Evolutionary conservation across 768 basidiomycete species (phyloP).

Genomic region (Serendipita indica): DNA sequence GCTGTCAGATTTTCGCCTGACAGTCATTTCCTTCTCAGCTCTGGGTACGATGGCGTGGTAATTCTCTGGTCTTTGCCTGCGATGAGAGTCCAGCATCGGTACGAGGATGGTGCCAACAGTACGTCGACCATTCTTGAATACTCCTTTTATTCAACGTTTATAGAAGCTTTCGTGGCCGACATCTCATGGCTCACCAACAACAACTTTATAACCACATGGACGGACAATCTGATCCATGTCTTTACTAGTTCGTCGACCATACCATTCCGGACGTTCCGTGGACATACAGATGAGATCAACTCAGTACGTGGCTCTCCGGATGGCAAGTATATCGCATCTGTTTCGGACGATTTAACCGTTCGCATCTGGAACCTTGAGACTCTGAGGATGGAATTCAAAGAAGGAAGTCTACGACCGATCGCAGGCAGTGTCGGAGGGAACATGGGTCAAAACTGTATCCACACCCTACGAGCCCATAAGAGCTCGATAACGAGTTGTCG

Average conservation of each 20-base stretch:
- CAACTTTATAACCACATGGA: neutral
- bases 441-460: conserved; percentile 16
- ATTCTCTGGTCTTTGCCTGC: conserved; percentile 71
- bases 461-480: conserved; percentile 35
- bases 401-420: neutral
- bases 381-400: conserved; percentile 12
- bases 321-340: conserved; percentile 18
- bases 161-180: neutral
- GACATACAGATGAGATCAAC: conserved; percentile 23
- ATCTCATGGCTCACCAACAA: conserved; percentile 2
- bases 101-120: neutral
- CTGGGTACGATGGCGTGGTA: conserved; percentile 60
- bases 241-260: conserved; percentile 13
- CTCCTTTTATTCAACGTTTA: neutral
- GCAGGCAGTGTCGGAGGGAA: neutral
- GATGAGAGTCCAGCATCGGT: neutral
- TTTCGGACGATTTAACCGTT: conserved; percentile 20
- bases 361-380: conserved; percentile 18
- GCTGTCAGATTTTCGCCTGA: conserved; percentile 52
- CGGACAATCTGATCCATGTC: neutral
- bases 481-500: neutral
- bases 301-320: conserved; percentile 18
- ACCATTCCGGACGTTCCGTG: conserved; percentile 17
- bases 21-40: conserved; percentile 58
- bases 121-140: neutral